Percentiles rank a stretch among this genome's conserved stretches.
These are phyloP conservation scores for Microbotryum lychnidis-dioicae DNA, from an alignment of 1,284 basidiomycete species.

Conservation along the genomic window DNA sequence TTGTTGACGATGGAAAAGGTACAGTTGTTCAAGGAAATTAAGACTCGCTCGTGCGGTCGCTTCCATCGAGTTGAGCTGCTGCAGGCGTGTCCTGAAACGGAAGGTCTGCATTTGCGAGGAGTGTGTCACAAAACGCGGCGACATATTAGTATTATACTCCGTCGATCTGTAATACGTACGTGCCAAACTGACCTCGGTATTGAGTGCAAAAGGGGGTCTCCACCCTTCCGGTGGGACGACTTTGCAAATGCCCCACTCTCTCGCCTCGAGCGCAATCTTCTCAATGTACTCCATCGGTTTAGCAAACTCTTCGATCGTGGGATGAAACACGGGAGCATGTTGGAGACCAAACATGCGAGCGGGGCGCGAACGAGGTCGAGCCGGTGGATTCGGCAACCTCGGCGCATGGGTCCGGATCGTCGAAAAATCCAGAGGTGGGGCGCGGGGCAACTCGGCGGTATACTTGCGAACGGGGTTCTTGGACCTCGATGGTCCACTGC, in stretches of 20 bases:
- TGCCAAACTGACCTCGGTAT: constrained; percentile 64
- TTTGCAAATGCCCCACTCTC: constrained; percentile 86
- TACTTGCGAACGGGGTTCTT: constrained; percentile 20
- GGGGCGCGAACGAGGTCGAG: constrained; percentile 12
- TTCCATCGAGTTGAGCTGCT: constrained; percentile 92
- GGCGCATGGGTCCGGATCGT: constrained; percentile 32
- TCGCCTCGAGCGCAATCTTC: constrained; percentile 61
- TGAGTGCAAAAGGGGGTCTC: constrained; percentile 94
- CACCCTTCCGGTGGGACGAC: constrained; percentile 87
- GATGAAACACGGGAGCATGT: constrained; percentile 85
- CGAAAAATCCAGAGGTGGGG: constrained; percentile 31
- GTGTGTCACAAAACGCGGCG: neutral
- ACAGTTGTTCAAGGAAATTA: constrained; percentile 94
- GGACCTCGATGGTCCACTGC: no score
- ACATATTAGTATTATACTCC: neutral
- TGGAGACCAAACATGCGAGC: constrained; percentile 62
- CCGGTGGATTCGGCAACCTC: constrained; percentile 13
- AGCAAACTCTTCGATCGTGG: constrained; percentile 78
- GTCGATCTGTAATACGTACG: neutral
- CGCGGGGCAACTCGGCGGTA: constrained; percentile 9
- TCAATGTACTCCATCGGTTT: constrained; percentile 95
- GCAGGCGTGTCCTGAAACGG: constrained; percentile 90
- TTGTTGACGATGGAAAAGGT: constrained; percentile 48
- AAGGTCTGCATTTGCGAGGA: constrained; percentile 52
- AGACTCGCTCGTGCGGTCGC: constrained; percentile 92